These are phyloP conservation scores for Brassica rapa DNA, from an alignment of 345 rosid species.

Conservation along the genomic window DNA sequence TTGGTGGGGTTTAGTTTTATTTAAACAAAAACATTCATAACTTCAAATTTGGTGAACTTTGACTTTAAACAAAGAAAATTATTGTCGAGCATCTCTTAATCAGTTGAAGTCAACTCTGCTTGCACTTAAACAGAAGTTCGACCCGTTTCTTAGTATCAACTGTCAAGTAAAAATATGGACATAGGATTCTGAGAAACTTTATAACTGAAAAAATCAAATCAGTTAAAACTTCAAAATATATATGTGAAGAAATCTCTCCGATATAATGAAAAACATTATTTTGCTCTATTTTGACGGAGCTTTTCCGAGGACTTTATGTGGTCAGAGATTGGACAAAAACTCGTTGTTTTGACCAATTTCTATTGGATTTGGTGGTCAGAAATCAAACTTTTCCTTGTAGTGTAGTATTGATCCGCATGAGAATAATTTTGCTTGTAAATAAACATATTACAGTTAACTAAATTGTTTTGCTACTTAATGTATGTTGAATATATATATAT, in stretches of 20 bases:
- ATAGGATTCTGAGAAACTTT: neutral
- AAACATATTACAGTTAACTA: too few species aligned
- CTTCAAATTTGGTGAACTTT: neutral
- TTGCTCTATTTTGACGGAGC: neutral
- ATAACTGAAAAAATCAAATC: too few species aligned
- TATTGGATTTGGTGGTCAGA: neutral
- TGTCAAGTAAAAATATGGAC: neutral
- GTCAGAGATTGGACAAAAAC: neutral
- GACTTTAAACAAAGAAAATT: neutral
- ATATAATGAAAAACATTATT: too few species aligned
- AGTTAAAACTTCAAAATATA: too few species aligned
- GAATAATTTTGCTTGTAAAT: too few species aligned
- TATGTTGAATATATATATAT: too few species aligned
- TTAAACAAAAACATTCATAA: neutral
- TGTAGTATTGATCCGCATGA: neutral
- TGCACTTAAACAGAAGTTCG: neutral
- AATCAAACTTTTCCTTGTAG: neutral
- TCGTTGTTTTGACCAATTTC: neutral
- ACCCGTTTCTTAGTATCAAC: neutral
- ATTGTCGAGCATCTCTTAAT: neutral
- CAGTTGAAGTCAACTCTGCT: neutral
- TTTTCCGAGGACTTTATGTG: neutral
- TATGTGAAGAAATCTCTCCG: too few species aligned
- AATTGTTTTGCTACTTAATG: too few species aligned
- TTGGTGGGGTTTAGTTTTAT: neutral